phyloP scores from a whole-genome alignment of 257 asterid species.

The Leonotis leonurus region DNA sequence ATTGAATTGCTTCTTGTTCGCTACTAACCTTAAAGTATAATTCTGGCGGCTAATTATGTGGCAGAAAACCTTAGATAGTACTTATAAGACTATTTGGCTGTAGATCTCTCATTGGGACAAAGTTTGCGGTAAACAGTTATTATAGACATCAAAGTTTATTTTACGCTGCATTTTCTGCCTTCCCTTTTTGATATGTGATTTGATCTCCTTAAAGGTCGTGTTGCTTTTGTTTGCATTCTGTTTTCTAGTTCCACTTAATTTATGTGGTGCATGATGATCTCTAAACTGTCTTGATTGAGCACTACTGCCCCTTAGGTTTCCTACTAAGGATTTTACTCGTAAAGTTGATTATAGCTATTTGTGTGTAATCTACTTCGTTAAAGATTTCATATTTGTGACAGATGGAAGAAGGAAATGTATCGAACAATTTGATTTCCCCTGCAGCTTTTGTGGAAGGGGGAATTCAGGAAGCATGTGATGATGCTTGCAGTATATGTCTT shows the following conservation, averaged over 20 bases:
- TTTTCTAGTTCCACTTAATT: neutral
- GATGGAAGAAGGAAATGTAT: constrained; percentile 65
- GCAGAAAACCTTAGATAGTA: neutral
- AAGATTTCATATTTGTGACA: constrained; percentile 25
- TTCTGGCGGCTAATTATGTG: neutral
- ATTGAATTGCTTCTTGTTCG: neutral
- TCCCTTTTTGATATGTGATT: neutral
- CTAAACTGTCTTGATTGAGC: neutral
- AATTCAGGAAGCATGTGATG: constrained; percentile 85
- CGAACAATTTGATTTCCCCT: constrained; percentile 70
- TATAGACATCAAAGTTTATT: neutral
- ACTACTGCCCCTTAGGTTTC: neutral
- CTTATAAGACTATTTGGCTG: neutral
- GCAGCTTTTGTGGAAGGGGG: constrained; percentile 95
- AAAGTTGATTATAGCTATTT: neutral
- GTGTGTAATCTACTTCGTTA: neutral
- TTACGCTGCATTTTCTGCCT: neutral
- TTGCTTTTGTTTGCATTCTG: neutral
- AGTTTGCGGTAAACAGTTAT: neutral
- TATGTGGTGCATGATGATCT: neutral
- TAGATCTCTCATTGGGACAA: neutral
- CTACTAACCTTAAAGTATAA: neutral
- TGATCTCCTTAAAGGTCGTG: neutral
- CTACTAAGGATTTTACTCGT: neutral
- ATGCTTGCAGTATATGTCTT: constrained; percentile 92